These are phyloP conservation scores for Cryptococcus sp. DNA, from an alignment of 1,284 basidiomycete genomes.

Conservation along the genomic window DNA sequence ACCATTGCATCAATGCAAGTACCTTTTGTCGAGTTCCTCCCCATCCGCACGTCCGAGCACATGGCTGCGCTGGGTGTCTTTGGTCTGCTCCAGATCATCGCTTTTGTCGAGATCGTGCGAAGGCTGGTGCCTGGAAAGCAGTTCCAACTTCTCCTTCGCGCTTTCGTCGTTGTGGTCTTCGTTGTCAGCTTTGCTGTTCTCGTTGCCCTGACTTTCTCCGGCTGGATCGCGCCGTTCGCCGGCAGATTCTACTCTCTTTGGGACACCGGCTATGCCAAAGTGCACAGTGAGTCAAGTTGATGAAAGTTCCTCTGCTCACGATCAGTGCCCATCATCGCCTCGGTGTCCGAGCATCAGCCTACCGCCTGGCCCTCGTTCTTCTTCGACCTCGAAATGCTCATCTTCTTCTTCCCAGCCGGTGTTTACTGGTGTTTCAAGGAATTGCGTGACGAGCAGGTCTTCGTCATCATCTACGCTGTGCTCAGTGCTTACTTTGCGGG, in stretches of 20 bases:
- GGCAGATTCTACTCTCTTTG: slow-evolving; percentile 99
- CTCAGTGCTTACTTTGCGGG: slow-evolving; percentile 98
- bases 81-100: slow-evolving; percentile 93
- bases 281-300: slow-evolving; percentile 60
- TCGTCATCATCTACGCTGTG: slow-evolving; percentile 97
- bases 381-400: slow-evolving; percentile 97
- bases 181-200: slow-evolving; percentile 73
- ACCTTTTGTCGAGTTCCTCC: slow-evolving; percentile 98
- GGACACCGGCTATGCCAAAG: slow-evolving; percentile 99
- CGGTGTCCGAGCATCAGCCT: slow-evolving; percentile 99
- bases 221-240: slow-evolving; percentile 98
- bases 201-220: slow-evolving; percentile 81
- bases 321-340: slow-evolving; percentile 89
- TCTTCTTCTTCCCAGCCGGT: slow-evolving; percentile 97
- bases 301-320: not conserved
- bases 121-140: slow-evolving; percentile 89
- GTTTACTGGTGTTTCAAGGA: slow-evolving; percentile 91
- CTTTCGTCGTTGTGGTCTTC: slow-evolving; percentile 69
- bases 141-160: slow-evolving; percentile 79
- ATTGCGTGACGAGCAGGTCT: slow-evolving; percentile 94
- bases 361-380: slow-evolving; percentile 99
- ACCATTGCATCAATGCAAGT: slow-evolving; percentile 99
- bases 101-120: slow-evolving; percentile 87
- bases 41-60: slow-evolving; percentile 96
- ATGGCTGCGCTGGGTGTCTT: slow-evolving; percentile 99